Percentiles rank a stretch among this genome's conserved stretches.
Conservation (phyloP, 345 rosid genomes). For the Gossypium ekmanianum region DNA sequence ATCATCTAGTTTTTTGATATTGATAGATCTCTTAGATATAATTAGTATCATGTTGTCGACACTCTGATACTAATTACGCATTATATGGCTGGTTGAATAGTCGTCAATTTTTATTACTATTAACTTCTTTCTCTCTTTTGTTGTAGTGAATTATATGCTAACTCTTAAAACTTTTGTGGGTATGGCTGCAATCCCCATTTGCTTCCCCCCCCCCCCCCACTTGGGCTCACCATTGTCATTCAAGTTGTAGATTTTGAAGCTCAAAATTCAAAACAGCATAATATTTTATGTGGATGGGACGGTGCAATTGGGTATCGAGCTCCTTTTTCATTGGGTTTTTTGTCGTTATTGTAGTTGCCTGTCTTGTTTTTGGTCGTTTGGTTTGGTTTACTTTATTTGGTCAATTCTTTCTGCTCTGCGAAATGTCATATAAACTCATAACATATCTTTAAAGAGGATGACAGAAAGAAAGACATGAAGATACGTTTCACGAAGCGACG, state of each 20-base stretch:
- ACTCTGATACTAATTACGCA: too few species aligned
- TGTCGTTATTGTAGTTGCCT: not conserved
- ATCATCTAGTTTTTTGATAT: too few species aligned
- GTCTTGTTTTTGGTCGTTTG: not conserved
- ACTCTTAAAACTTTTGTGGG: constrained; percentile 15
- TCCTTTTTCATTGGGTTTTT: not conserved
- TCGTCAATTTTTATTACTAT: not conserved
- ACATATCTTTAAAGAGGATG: constrained; percentile 6
- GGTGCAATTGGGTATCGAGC: not conserved
- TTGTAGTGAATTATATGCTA: constrained; percentile 16
- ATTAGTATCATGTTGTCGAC: too few species aligned
- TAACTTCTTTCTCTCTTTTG: not conserved
- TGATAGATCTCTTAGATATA: too few species aligned
- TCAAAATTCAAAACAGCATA: not conserved
- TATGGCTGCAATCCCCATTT: constrained; percentile 30
- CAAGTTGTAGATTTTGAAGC: constrained; percentile 1
- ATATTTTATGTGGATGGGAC: not conserved
- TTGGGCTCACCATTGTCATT: not conserved
- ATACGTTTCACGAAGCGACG: constrained; percentile 14
- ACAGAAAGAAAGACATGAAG: constrained; percentile 4
- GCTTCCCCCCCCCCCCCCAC: constrained; percentile 9
- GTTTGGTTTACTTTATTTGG: constrained; percentile 12
- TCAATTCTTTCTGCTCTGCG: constrained; percentile 30
- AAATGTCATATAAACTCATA: not conserved
- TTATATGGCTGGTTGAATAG: not conserved